A percentile compares a stretch with the other conserved stretches of the same genome.
phyloP scores from a whole-genome alignment of 129 eudicot genomes.

The Centrapalus pauciflorus region DNA sequence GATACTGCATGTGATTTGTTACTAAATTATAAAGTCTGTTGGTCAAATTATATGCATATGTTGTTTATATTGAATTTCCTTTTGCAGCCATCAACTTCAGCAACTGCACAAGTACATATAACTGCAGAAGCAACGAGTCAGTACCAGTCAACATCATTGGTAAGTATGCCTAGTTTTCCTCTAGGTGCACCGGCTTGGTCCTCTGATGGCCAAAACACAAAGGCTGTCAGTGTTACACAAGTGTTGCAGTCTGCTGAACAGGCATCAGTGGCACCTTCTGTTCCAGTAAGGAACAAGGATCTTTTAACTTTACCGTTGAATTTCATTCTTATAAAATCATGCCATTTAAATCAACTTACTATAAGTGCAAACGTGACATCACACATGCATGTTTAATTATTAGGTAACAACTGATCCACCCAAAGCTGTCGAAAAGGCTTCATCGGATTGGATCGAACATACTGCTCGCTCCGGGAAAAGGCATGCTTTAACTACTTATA shows the following conservation, averaged over 20 bases:
- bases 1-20: constrained; percentile 12
- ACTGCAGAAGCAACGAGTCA: constrained; percentile 46
- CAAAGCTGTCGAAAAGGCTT: constrained; percentile 29
- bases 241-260: constrained; percentile 43
- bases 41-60: background rate
- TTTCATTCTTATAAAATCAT: background rate
- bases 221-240: constrained; percentile 25
- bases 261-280: constrained; percentile 25
- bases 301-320: background rate
- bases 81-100: constrained; percentile 42
- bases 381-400: constrained; percentile 6
- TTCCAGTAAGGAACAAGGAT: constrained; percentile 29
- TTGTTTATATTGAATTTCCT: constrained; percentile 6
- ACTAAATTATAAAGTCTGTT: background rate
- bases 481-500: constrained; percentile 28
- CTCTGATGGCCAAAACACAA: constrained; percentile 31
- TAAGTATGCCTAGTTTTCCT: constrained; percentile 37
- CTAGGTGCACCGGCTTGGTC: constrained; percentile 49
- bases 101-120: constrained; percentile 48
- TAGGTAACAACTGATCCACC: constrained; percentile 41
- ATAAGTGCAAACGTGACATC: background rate
- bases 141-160: constrained; percentile 40
- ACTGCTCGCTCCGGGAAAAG: constrained; percentile 67
- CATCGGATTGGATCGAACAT: constrained; percentile 76
- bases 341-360: background rate